These are phyloP conservation scores for Lolium multiflorum DNA, from an alignment of 176 grass and related monocot species.

Conservation along the genomic window DNA sequence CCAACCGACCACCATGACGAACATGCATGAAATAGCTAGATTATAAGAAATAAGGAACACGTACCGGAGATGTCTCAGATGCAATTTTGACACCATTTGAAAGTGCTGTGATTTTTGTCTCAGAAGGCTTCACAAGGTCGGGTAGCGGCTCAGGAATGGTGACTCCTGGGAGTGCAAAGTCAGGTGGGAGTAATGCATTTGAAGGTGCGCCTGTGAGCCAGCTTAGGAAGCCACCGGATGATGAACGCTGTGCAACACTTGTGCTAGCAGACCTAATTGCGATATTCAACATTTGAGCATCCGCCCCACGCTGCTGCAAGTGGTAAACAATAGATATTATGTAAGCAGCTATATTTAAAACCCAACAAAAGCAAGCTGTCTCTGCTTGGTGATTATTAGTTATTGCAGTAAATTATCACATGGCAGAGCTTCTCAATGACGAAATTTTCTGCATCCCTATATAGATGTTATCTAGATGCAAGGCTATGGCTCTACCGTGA, in stretches of 20 bases:
- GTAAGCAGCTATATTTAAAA: neutral
- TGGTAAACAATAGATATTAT: conserved; percentile 10
- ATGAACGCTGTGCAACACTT: conserved; percentile 61
- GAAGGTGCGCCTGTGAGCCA: conserved; percentile 76
- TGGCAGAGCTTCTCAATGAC: neutral
- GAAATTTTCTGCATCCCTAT: conserved; percentile 10
- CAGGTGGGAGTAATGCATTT: conserved; percentile 71
- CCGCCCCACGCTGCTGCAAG: conserved; percentile 48
- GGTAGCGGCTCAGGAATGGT: conserved; percentile 66
- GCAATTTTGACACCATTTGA: conserved; percentile 86
- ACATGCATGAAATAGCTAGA: conserved; percentile 32
- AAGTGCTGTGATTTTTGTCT: conserved; percentile 82
- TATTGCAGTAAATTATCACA: neutral
- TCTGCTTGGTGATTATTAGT: neutral
- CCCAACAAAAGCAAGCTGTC: neutral
- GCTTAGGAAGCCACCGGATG: conserved; percentile 75
- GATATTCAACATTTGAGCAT: conserved; percentile 54
- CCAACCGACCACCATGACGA: conserved; percentile 9
- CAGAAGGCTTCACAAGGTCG: conserved; percentile 68
- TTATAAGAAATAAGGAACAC: conserved; percentile 45
- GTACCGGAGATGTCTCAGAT: conserved; percentile 79
- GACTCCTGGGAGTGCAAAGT: conserved; percentile 74
- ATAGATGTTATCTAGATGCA: neutral
- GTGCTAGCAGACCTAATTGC: conserved; percentile 69
- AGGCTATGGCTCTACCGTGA: neutral